Evolutionary conservation across 345 rosid genomes (phyloP).

Genomic region (Murraya koenigii): DNA sequence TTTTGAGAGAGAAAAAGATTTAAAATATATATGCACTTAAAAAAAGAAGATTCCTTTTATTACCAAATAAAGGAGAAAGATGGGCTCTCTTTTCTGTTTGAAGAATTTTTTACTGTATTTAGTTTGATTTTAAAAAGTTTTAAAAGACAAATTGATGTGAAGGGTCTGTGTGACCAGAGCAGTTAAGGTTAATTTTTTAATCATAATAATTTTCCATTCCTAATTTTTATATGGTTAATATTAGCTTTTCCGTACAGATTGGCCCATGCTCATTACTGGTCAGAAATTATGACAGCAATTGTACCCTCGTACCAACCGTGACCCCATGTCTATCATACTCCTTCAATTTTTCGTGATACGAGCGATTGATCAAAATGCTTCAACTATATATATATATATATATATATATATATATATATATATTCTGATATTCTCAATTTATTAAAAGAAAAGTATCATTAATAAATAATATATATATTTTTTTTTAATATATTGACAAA

Average conservation of each 20-base stretch:
- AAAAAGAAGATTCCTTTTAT: constrained; percentile 9
- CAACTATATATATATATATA: too few relatives aligned
- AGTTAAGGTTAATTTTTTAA: not conserved
- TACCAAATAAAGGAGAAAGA: constrained; percentile 2
- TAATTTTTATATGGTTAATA: not conserved
- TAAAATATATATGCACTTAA: not conserved
- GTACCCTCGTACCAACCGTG: constrained; percentile 22
- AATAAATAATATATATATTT: too few relatives aligned
- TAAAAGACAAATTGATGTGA: not conserved
- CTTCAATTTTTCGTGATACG: too few relatives aligned
- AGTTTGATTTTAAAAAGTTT: not conserved
- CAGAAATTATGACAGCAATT: constrained; percentile 11
- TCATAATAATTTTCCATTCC: not conserved
- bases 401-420: too few relatives aligned
- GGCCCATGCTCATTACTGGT: constrained; percentile 1
- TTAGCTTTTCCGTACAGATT: constrained; percentile 8
- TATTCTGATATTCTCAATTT: too few relatives aligned
- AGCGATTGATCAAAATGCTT: too few relatives aligned
- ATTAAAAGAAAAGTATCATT: too few relatives aligned
- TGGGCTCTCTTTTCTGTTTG: not conserved
- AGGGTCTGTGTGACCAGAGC: not conserved
- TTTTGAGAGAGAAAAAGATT: not conserved
- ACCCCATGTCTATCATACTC: not conserved
- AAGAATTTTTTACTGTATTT: not conserved
- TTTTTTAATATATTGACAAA: too few relatives aligned